Base-by-base conservation (phyloP, 2,329 filamentous ascomycete genomes). In the Diaporthe sp. region DNA sequence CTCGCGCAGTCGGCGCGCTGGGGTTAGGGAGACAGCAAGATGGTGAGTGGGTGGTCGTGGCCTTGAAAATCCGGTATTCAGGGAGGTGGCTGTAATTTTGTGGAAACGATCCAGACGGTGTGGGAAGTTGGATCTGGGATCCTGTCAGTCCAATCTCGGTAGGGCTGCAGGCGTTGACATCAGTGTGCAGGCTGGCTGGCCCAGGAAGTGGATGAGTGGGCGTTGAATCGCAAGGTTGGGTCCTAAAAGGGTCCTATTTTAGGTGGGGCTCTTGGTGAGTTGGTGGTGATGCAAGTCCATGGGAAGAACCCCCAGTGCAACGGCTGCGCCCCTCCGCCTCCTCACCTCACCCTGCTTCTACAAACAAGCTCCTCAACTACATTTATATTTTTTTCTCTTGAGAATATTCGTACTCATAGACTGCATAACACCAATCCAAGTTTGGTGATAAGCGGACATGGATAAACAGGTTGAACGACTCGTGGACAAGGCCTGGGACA, bases 391-490 rank as follows among this genome's bases (percentile, higher is more conserved):
- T 25, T 55, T 12, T 25, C 1, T 42, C 15, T 9, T 49, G 42
- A 4, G 6, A 3, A 12, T 3, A 37, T 49, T 34, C 6, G 28
- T 13, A 25, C 1, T 55, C n/a, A 22, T 3, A 65, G 13, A 19
- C n/a, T 9, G 12, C 4, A 25, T 13, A 10, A 31, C 28, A 61
- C 8, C 19, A 55, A 37, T 31, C 12, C 61, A 9, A 55, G 15
- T 55, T 59, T 4, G 58, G 22, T n/a, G 17, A 3, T 12, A 62
- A 12, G 17, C 25, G 65, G 77, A 74, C 0, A 97, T 98, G 95
- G 94, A 97, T 69, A 89, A 90, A n/a, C 93, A 96, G 84, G 90
- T 97, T 17, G 82, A 89, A 34, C 87, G 88, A 39, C 87, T 98
- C 15, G 92, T 94, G 4, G 87, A 93, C 72, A 95, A 95, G 85